Evolutionary conservation across 306 rosid genomes (phyloP).

Genomic region (Sesbania bispinosa): DNA sequence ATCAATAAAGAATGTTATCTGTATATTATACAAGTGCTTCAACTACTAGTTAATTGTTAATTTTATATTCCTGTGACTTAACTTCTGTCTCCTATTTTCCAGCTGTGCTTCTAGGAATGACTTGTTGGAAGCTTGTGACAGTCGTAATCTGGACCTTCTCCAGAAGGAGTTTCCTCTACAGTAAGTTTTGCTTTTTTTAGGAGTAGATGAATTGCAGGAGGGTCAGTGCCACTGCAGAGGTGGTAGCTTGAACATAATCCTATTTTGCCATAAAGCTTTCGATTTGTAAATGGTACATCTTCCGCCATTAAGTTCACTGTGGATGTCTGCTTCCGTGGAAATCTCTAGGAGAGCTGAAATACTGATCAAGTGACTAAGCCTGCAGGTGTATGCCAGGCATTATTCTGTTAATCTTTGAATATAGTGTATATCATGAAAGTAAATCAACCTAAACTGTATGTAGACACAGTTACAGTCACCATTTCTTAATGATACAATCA

Average conservation of each 20-base stretch:
- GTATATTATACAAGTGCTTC: too few relatives aligned
- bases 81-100: constrained; percentile 32
- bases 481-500: constrained; percentile 2
- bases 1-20: too few relatives aligned
- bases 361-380: constrained; percentile 17
- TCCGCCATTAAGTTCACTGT: not conserved
- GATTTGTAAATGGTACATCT: not conserved
- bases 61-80: not conserved
- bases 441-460: not conserved
- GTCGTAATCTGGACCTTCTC: constrained; percentile 83
- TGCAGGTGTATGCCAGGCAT: constrained; percentile 13
- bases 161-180: constrained; percentile 93
- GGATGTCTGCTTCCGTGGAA: constrained; percentile 3
- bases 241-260: constrained; percentile 9
- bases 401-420: constrained; percentile 12
- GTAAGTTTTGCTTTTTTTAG: not conserved
- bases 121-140: constrained; percentile 92
- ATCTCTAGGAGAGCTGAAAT: constrained; percentile 6
- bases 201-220: constrained; percentile 14
- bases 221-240: not conserved
- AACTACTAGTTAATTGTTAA: not conserved
- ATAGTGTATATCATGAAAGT: constrained; percentile 6
- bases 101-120: constrained; percentile 97
- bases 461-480: not conserved
- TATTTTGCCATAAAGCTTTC: not conserved